These are phyloP conservation scores for Curvularia lunata DNA, from an alignment of 2,329 filamentous ascomycete genomes.

Conservation along the genomic window DNA sequence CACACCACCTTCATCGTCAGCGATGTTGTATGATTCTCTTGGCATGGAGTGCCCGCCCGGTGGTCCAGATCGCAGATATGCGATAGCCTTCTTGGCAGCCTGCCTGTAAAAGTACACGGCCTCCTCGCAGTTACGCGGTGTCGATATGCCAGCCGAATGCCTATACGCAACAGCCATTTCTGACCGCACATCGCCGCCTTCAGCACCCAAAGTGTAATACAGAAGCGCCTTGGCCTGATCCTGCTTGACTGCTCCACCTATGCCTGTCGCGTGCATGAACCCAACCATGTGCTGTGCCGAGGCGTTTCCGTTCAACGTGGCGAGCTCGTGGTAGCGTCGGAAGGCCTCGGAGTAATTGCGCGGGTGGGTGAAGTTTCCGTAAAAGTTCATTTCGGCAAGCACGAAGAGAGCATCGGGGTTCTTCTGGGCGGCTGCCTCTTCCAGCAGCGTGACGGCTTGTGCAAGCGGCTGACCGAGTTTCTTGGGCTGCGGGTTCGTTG, in stretches of 20 bases:
- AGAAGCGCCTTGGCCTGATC: conserved; percentile 92
- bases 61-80: conserved; percentile 85
- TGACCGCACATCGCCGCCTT: conserved; percentile 79
- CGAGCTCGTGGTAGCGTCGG: conserved; percentile 78
- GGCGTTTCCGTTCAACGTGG: conserved; percentile 78
- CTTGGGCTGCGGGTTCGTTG: conserved; percentile 45
- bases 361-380: conserved; percentile 90
- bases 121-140: conserved; percentile 82
- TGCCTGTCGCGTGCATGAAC: conserved; percentile 92
- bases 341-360: conserved; percentile 82
- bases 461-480: conserved; percentile 60
- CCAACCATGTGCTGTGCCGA: conserved; percentile 96
- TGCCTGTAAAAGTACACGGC: conserved; percentile 89
- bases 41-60: conserved; percentile 83
- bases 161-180: conserved; percentile 94
- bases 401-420: conserved; percentile 86
- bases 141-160: conserved; percentile 83
- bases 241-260: conserved; percentile 78
- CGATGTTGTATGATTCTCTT: conserved; percentile 80
- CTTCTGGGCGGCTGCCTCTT: conserved; percentile 62
- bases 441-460: conserved; percentile 64
- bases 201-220: conserved; percentile 92
- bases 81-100: conserved; percentile 90
- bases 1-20: conserved; percentile 88
- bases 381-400: conserved; percentile 94